Conservation (phyloP, 164 flowering plant species). For the Liriodendron chinense region DNA sequence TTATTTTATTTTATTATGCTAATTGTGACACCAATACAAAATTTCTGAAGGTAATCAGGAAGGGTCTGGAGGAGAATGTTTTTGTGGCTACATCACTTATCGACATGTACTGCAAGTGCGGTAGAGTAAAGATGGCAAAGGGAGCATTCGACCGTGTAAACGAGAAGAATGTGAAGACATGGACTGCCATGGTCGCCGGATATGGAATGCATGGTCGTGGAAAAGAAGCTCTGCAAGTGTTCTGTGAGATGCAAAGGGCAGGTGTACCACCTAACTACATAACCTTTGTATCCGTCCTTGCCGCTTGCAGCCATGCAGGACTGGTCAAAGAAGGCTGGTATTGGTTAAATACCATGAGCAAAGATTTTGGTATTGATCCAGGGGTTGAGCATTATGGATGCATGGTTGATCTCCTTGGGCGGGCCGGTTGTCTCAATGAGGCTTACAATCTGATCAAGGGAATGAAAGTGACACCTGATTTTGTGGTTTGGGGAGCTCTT, state of each 20-base stretch:
- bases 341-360: conserved; percentile 66
- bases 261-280: conserved; percentile 68
- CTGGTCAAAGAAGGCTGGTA: conserved; percentile 68
- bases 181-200: conserved; percentile 87
- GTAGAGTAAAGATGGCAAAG: conserved; percentile 63
- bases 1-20: not conserved
- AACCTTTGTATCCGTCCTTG: conserved; percentile 75
- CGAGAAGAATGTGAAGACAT: conserved; percentile 68
- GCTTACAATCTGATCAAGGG: conserved; percentile 61
- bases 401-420: conserved; percentile 90
- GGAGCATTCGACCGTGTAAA: conserved; percentile 56
- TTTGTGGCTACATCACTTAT: conserved; percentile 69
- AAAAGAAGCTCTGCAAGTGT: conserved; percentile 60
- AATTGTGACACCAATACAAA: not conserved
- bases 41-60: conserved; percentile 48
- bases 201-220: conserved; percentile 83
- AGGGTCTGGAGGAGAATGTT: conserved; percentile 55
- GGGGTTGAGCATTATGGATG: conserved; percentile 81
- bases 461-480: conserved; percentile 76
- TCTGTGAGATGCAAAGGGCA: conserved; percentile 49
- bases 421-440: conserved; percentile 56
- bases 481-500: conserved; percentile 80
- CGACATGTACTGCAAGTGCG: conserved; percentile 95
- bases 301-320: conserved; percentile 89
- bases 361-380: conserved; percentile 51